phyloP scores from a whole-genome alignment of 1,284 basidiomycete genomes.

The Austroboletus niveus region DNA sequence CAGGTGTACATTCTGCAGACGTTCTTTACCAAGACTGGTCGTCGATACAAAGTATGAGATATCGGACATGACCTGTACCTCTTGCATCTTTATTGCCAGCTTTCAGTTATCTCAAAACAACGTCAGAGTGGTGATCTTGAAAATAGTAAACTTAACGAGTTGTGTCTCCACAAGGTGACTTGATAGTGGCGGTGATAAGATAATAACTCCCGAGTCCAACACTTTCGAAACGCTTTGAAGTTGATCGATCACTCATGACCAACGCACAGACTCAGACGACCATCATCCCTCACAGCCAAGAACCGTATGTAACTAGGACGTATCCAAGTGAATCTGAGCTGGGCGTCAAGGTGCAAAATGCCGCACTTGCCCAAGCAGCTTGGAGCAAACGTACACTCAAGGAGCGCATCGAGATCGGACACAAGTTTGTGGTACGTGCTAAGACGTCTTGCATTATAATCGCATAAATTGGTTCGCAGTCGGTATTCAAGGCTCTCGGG shows the following conservation, averaged over 20 bases:
- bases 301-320: conserved; percentile 42
- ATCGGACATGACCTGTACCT: conserved; percentile 10
- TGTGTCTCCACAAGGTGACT: not conserved
- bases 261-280: conserved; percentile 54
- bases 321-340: conserved; percentile 62
- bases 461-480: conserved; percentile 39
- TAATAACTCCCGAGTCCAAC: conserved; percentile 1
- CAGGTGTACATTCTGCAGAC: conserved; percentile 91
- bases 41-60: conserved; percentile 76
- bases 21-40: conserved; percentile 88
- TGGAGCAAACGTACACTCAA: conserved; percentile 72
- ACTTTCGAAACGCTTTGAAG: not conserved
- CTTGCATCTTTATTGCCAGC: conserved; percentile 2
- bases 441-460: not conserved
- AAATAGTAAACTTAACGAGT: not conserved
- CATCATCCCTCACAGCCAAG: conserved; percentile 63
- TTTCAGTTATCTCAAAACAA: not conserved
- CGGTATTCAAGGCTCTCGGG: conserved; percentile 68
- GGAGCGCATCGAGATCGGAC: conserved; percentile 72
- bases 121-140: not conserved
- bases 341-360: conserved; percentile 53
- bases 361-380: conserved; percentile 65
- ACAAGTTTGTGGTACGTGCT: conserved; percentile 68
- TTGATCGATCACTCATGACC: conserved; percentile 12
- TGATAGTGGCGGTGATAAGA: conserved; percentile 13